These are phyloP conservation scores for Cladosporium cucumerinum DNA, from an alignment of 2,329 filamentous ascomycete genomes.

Conservation along the genomic window DNA sequence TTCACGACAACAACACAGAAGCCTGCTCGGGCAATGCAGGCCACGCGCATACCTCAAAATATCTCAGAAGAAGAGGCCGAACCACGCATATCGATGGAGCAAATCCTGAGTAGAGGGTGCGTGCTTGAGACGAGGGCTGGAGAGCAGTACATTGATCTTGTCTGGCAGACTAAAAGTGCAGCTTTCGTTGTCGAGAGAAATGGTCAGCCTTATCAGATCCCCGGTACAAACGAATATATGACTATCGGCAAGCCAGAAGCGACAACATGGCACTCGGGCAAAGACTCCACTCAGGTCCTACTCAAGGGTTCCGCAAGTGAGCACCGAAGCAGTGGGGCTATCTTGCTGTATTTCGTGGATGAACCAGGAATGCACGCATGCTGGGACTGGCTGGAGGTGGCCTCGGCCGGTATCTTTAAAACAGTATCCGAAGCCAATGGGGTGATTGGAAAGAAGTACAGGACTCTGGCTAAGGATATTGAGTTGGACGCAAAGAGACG, in stretches of 20 bases:
- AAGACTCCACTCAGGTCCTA: not conserved
- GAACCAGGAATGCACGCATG: not conserved
- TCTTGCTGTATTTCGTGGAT: not conserved
- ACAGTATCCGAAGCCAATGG: no score
- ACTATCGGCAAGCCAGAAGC: not conserved
- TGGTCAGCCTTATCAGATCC: not conserved
- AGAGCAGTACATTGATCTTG: slow-evolving; percentile 2
- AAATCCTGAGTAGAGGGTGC: slow-evolving; percentile 1
- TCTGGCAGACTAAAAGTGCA: not conserved
- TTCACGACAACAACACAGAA: not conserved
- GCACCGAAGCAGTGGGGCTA: not conserved
- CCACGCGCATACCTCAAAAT: not conserved
- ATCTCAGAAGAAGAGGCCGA: not conserved
- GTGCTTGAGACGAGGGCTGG: not conserved
- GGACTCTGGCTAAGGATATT: no score
- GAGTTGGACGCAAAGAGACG: no score
- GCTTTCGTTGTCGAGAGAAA: not conserved
- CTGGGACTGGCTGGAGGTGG: not conserved
- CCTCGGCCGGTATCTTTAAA: not conserved
- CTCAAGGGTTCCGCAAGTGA: not conserved
- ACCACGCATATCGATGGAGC: not conserved
- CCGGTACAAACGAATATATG: not conserved
- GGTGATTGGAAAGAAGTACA: no score
- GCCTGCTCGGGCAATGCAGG: not conserved
- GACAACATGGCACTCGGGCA: not conserved